phyloP scores from a whole-genome alignment of 768 basidiomycete species.

The Fomitopsis serialis region DNA sequence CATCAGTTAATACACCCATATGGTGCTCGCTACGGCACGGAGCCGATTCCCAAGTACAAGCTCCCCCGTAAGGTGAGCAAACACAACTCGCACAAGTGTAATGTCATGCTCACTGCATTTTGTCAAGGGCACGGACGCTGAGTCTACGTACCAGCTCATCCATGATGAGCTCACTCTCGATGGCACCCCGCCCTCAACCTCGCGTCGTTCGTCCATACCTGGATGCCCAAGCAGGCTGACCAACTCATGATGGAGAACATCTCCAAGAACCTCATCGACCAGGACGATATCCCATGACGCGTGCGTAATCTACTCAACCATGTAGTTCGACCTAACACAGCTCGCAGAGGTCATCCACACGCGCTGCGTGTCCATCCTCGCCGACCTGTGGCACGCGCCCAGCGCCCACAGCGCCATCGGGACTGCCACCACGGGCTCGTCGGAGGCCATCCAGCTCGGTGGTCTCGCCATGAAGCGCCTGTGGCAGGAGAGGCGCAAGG shows the following conservation, averaged over 20 bases:
- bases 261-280: constrained; percentile 63
- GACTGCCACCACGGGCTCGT: constrained; percentile 66
- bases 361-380: constrained; percentile 49
- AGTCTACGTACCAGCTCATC: constrained; percentile 48
- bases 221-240: constrained; percentile 49
- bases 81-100: background rate
- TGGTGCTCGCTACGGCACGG: constrained; percentile 60
- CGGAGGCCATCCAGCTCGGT: constrained; percentile 69
- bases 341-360: constrained; percentile 36
- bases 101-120: background rate
- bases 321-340: background rate
- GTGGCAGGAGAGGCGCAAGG: constrained; percentile 66
- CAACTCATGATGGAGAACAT: constrained; percentile 61
- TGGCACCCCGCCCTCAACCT: constrained; percentile 56
- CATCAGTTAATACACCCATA: constrained; percentile 40
- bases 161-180: constrained; percentile 61
- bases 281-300: constrained; percentile 62
- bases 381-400: constrained; percentile 65
- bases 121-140: constrained; percentile 47
- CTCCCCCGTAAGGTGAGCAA: constrained; percentile 46
- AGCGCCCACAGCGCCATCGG: constrained; percentile 50
- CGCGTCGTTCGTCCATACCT: constrained; percentile 64
- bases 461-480: constrained; percentile 67
- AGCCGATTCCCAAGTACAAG: constrained; percentile 64
- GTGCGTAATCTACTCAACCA: constrained; percentile 18